A percentile compares a stretch with the other conserved stretches of the same genome.
Evolutionary conservation across 1,284 basidiomycete species (phyloP).

Genomic region (Microbotryum lychnidis-dioicae): DNA sequence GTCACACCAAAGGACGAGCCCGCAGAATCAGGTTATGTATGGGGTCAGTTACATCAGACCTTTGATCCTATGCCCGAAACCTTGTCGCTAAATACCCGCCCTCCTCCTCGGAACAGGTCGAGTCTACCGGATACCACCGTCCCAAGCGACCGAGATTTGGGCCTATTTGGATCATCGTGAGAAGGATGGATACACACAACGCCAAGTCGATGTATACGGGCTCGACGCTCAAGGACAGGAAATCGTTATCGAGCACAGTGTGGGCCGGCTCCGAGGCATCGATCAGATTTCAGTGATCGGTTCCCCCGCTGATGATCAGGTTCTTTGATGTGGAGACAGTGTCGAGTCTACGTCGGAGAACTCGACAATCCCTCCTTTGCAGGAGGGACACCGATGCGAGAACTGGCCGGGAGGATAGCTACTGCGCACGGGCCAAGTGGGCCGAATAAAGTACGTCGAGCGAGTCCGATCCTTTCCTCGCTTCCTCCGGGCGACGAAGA

Average conservation of each 20-base stretch:
- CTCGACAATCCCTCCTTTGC: slow-evolving; percentile 66
- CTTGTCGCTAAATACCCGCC: neutral
- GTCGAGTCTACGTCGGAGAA: slow-evolving; percentile 62
- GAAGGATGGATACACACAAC: slow-evolving; percentile 66
- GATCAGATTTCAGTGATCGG: neutral
- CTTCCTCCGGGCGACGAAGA: too few species aligned
- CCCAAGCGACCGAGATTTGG: slow-evolving; percentile 15
- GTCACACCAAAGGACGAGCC: slow-evolving; percentile 17
- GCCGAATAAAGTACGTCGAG: slow-evolving; percentile 57
- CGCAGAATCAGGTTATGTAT: slow-evolving; percentile 23
- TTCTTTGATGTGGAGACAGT: neutral
- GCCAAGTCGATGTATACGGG: slow-evolving; percentile 55
- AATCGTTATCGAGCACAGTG: slow-evolving; percentile 50
- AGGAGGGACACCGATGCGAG: slow-evolving; percentile 17
- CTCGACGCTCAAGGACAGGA: slow-evolving; percentile 49
- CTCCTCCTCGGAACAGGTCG: slow-evolving; percentile 7
- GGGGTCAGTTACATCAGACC: slow-evolving; percentile 10
- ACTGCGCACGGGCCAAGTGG: slow-evolving; percentile 70
- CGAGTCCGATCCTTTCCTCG: neutral
- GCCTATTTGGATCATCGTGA: slow-evolving; percentile 29
- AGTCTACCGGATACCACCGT: slow-evolving; percentile 20
- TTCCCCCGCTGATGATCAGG: neutral
- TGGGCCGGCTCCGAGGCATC: slow-evolving; percentile 36
- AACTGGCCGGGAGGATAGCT: slow-evolving; percentile 51
- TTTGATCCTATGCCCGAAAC: neutral